Percentiles rank a stretch among this genome's conserved stretches.
phyloP scores from a whole-genome alignment of 768 basidiomycete genomes.

The Phaeotremella fagi region DNA sequence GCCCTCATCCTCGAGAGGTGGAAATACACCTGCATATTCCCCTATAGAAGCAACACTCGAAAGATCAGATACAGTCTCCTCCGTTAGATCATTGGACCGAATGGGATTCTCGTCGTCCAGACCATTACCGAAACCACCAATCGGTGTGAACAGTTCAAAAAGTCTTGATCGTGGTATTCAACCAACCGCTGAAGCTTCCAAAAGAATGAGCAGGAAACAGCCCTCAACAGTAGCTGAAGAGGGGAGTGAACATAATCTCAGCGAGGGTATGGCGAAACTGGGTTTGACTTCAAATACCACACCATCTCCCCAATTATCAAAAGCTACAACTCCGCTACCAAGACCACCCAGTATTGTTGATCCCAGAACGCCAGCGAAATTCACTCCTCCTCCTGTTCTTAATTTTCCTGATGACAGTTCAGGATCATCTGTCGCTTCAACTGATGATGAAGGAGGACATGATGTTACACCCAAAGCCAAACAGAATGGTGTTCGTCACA shows the following conservation, averaged over 20 bases:
- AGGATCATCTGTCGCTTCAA: slow-evolving; percentile 1
- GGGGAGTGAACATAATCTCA: not conserved
- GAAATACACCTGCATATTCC: not conserved
- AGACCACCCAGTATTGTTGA: slow-evolving; percentile 6
- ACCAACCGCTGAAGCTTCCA: slow-evolving; percentile 9
- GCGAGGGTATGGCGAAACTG: slow-evolving; percentile 6
- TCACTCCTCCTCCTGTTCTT: slow-evolving; percentile 24
- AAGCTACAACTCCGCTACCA: not conserved
- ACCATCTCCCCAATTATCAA: slow-evolving; percentile 1
- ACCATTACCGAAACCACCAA: slow-evolving; percentile 40
- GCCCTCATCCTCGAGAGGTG: slow-evolving; percentile 2
- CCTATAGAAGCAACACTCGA: slow-evolving; percentile 25
- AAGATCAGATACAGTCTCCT: slow-evolving; percentile 42
- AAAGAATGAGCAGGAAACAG: slow-evolving; percentile 9
- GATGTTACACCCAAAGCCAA: slow-evolving; percentile 5
- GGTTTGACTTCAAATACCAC: not conserved
- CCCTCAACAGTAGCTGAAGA: slow-evolving; percentile 16
- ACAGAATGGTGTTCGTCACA: not conserved
- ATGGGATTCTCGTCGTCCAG: slow-evolving; percentile 19
- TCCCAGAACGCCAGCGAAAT: slow-evolving; percentile 15
- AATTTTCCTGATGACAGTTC: slow-evolving; percentile 13
- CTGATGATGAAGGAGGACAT: slow-evolving; percentile 7
- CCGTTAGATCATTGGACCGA: slow-evolving; percentile 40
- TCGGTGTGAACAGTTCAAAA: slow-evolving; percentile 34
- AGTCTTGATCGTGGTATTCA: slow-evolving; percentile 41